Percentiles rank a stretch among this genome's conserved stretches.
Evolutionary conservation across 768 basidiomycete species (phyloP).

Genomic region (Hebeloma cylindrosporum): DNA sequence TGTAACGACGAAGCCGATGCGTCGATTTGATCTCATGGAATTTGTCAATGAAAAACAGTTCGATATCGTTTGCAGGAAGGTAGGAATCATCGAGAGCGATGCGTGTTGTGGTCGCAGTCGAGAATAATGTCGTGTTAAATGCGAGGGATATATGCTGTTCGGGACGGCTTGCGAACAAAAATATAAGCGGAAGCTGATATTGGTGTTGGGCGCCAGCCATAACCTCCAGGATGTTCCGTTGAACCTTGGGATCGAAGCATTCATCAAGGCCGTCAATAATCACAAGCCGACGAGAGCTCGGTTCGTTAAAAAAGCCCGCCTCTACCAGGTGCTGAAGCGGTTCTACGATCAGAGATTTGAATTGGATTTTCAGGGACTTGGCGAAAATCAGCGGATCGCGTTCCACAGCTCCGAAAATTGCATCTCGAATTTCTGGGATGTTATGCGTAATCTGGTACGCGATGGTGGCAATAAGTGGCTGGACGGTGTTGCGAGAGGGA

Average conservation of each 20-base stretch:
- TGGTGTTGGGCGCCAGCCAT: neutral
- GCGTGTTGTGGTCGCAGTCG: neutral
- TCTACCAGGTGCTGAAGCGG: neutral
- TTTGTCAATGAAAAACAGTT: constrained; percentile 5
- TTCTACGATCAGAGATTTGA: neutral
- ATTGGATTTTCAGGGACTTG: neutral
- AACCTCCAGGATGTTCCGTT: constrained; percentile 3
- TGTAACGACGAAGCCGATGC: neutral
- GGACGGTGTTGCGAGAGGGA: neutral
- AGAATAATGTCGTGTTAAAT: neutral
- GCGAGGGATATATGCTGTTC: constrained; percentile 5
- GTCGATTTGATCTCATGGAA: constrained; percentile 2
- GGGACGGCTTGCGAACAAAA: constrained; percentile 16
- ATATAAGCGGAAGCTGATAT: neutral
- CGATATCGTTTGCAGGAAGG: constrained; percentile 9
- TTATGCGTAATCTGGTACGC: neutral
- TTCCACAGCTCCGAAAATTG: neutral
- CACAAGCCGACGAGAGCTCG: neutral
- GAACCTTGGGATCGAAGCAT: constrained; percentile 1
- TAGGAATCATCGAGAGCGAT: constrained; percentile 8
- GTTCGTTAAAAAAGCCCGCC: neutral
- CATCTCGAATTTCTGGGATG: neutral
- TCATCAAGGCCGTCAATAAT: constrained; percentile 4
- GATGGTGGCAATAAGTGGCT: neutral
- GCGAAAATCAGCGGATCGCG: neutral